phyloP scores from a whole-genome alignment of 371 early-diverging fungal genomes.

The Gilbertella persicaria region DNA sequence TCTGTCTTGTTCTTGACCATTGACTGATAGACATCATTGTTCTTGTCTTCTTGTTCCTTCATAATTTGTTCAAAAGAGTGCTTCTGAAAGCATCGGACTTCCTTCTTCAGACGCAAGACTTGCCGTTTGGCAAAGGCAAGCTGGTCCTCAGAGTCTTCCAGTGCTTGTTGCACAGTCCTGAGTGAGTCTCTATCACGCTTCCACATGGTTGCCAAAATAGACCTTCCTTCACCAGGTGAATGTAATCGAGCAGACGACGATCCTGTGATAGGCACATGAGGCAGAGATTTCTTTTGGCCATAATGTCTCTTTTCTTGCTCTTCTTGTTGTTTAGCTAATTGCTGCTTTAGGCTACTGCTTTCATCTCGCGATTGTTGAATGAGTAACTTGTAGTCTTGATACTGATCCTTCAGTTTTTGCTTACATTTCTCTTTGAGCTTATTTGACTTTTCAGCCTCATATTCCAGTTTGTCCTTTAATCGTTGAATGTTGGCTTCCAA shows the following conservation, averaged over 20 bases:
- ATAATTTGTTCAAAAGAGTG: neutral
- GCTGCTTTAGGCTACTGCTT: neutral
- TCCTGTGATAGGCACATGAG: constrained; percentile 1
- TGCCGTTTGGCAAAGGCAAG: constrained; percentile 17
- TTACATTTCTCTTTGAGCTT: neutral
- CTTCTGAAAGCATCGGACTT: constrained; percentile 14
- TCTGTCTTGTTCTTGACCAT: neutral
- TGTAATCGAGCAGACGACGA: neutral
- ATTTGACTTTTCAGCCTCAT: neutral
- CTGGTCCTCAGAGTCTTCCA: constrained; percentile 17
- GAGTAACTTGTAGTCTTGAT: neutral
- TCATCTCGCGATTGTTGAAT: constrained; percentile 1
- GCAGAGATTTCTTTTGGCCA: constrained; percentile 2
- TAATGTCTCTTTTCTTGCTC: neutral
- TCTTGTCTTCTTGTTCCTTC: neutral
- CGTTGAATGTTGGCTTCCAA: neutral
- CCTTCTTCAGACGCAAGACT: constrained; percentile 13
- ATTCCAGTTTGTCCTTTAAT: neutral
- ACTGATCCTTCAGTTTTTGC: neutral
- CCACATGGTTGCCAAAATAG: constrained; percentile 21
- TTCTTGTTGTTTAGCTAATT: neutral
- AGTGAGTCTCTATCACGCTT: constrained; percentile 19
- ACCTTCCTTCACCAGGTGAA: constrained; percentile 3
- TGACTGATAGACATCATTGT: neutral
- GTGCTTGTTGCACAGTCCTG: constrained; percentile 8